phyloP scores from a whole-genome alignment of 1,284 basidiomycete species.

The Chondrostereum purpureum region DNA sequence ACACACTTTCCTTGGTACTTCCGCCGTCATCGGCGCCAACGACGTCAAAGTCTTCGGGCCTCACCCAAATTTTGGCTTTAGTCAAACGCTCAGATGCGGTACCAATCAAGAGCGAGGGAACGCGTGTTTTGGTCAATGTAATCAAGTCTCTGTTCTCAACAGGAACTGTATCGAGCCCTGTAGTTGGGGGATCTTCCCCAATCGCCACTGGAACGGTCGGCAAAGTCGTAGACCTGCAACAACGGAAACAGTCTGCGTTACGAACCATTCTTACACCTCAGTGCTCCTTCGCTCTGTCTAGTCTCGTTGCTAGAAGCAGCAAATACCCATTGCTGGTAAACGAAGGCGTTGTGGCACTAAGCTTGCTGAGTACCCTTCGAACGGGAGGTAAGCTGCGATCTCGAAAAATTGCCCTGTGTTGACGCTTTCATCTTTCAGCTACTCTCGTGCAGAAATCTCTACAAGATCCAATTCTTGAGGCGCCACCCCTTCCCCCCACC shows the following conservation, averaged over 20 bases:
- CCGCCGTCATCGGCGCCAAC: constrained; percentile 26
- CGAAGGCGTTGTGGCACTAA: constrained; percentile 83
- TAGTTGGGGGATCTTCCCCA: constrained; percentile 2
- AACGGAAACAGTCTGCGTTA: constrained; percentile 50
- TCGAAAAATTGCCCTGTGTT: constrained; percentile 2
- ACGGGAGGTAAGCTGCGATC: constrained; percentile 49
- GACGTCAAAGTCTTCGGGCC: constrained; percentile 32
- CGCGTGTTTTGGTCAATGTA: constrained; percentile 81
- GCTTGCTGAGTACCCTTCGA: constrained; percentile 62
- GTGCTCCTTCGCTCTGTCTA: constrained; percentile 58
- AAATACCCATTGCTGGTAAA: constrained; percentile 84
- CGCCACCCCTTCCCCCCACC: constrained; percentile 21
- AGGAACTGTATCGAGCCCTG: constrained; percentile 19
- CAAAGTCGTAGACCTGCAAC: constrained; percentile 30
- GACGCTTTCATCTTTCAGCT: constrained; percentile 33
- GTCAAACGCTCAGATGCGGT: constrained; percentile 76
- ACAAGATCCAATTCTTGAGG: constrained; percentile 41
- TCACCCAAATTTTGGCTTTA: constrained; percentile 70
- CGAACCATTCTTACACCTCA: constrained; percentile 43
- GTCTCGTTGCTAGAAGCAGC: constrained; percentile 69
- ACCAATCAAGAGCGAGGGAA: constrained; percentile 83
- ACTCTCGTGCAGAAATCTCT: constrained; percentile 55
- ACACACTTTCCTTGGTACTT: constrained; percentile 52
- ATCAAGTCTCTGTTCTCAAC: constrained; percentile 64
- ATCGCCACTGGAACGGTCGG: constrained; percentile 12